Evolutionary conservation across 108 stramenopile genomes (phyloP).

Genomic region (Cyclotella cryptica): DNA sequence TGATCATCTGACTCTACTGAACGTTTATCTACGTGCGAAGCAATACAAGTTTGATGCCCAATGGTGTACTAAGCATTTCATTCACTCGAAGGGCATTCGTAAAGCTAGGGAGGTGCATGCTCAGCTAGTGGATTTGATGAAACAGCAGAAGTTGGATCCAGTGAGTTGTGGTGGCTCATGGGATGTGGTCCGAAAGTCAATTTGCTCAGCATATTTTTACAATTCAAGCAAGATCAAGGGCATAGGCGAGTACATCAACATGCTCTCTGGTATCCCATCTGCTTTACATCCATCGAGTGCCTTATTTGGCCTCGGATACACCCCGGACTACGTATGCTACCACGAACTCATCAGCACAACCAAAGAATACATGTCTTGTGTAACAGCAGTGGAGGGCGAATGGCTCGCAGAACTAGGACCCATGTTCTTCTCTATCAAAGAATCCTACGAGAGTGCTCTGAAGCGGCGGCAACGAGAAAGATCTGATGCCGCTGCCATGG

Average conservation of each 20-base stretch:
- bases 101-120: constrained; percentile 97
- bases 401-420: constrained; percentile 99
- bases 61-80: constrained; percentile 98
- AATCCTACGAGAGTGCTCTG: constrained; percentile 83
- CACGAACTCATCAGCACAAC: constrained; percentile 98
- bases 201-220: constrained; percentile 99
- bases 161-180: constrained; percentile 88
- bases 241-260: constrained; percentile 98
- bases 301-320: constrained; percentile 95
- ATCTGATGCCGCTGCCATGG: constrained; percentile 65
- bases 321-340: constrained; percentile 98
- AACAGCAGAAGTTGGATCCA: constrained; percentile 91
- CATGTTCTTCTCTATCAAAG: constrained; percentile 97
- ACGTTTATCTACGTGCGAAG: constrained; percentile 95
- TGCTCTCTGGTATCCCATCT: constrained; percentile 95
- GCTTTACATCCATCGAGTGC: constrained; percentile 92
- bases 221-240: constrained; percentile 97
- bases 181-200: constrained; percentile 97
- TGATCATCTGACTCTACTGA: constrained; percentile 97
- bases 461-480: constrained; percentile 74
- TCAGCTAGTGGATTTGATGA: constrained; percentile 97
- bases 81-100: constrained; percentile 96
- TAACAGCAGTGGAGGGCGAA: constrained; percentile 98
- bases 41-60: constrained; percentile 91
- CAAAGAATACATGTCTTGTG: constrained; percentile 98